Percentiles rank a stretch among this genome's conserved stretches.
Conservation (phyloP, 805 yeast genomes). For the Pichia cephalocereana region DNA sequence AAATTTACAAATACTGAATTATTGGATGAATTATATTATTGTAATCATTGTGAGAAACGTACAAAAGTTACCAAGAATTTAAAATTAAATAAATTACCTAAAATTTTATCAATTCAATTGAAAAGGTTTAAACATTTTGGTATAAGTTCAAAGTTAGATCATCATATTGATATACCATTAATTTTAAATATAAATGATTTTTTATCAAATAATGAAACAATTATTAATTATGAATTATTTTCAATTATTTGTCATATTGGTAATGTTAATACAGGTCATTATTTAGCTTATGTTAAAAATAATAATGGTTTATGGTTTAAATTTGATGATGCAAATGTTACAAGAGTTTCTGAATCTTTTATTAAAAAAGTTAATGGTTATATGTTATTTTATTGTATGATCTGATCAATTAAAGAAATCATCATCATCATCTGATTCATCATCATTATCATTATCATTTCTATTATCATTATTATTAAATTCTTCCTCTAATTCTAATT, state of each 20-base stretch:
- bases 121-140: conserved; percentile 66
- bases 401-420: conserved; percentile 40
- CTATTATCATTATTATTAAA: conserved; percentile 21
- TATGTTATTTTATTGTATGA: conserved; percentile 56
- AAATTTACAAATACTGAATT: conserved; percentile 72
- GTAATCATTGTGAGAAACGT: conserved; percentile 53
- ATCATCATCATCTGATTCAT: conserved; percentile 30
- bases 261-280: conserved; percentile 92
- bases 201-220: conserved; percentile 15
- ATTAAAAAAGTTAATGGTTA: conserved; percentile 73
- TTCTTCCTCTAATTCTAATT: conserved; percentile 48
- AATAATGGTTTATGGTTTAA: conserved; percentile 77
- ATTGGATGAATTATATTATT: conserved; percentile 64
- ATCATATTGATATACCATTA: conserved; percentile 63
- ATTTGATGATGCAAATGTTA: conserved; percentile 83
- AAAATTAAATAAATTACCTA: conserved; percentile 59
- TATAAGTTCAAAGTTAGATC: conserved; percentile 62
- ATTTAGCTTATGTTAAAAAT: conserved; percentile 67
- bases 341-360: conserved; percentile 51
- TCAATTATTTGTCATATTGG: conserved; percentile 89
- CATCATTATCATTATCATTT: too few relatives aligned
- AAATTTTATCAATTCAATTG: conserved; percentile 74
- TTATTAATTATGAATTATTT: conserved; percentile 62
- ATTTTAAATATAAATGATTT: conserved; percentile 66
- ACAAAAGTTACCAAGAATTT: conserved; percentile 69